A percentile compares a stretch with the other conserved stretches of the same genome.
These are phyloP conservation scores for Malus asiatica DNA, from an alignment of 306 rosid genomes.

Conservation along the genomic window DNA sequence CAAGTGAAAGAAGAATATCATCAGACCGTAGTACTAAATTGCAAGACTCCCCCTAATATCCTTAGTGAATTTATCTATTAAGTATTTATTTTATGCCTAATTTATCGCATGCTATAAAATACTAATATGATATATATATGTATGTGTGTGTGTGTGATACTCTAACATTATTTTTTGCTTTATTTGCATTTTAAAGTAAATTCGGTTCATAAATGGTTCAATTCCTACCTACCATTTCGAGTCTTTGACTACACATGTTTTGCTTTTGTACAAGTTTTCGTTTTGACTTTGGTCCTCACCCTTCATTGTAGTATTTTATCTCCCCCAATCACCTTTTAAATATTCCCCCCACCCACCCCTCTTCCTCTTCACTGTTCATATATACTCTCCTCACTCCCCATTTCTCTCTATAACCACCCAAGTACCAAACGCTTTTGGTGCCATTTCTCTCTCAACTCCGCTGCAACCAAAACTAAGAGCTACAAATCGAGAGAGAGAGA, in stretches of 20 bases:
- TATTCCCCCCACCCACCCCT: background rate
- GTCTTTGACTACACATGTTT: background rate
- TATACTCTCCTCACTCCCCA: constrained; percentile 2
- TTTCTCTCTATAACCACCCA: background rate
- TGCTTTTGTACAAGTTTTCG: background rate
- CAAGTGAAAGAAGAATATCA: too few relatives aligned
- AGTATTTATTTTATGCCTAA: too few relatives aligned
- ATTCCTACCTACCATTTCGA: background rate
- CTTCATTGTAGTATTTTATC: constrained; percentile 6
- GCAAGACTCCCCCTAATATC: too few relatives aligned
- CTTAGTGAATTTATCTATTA: too few relatives aligned
- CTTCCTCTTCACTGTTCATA: constrained; percentile 8
- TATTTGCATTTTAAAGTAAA: background rate
- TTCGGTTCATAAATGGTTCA: background rate
- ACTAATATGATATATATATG: too few relatives aligned
- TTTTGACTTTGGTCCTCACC: constrained; percentile 31
- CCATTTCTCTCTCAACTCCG: background rate
- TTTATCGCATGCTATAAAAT: too few relatives aligned
- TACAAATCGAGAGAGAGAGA: background rate
- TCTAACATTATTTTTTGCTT: background rate
- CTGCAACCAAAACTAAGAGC: background rate
- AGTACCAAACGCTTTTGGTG: background rate
- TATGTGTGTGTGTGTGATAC: too few relatives aligned
- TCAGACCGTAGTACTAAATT: too few relatives aligned
- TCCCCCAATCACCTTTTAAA: constrained; percentile 2